A percentile compares a stretch with the other conserved stretches of the same genome.
These are phyloP conservation scores for Perkinsus chesapeaki DNA, from an alignment of 169 alveolate genomes.

Conservation along the genomic window DNA sequence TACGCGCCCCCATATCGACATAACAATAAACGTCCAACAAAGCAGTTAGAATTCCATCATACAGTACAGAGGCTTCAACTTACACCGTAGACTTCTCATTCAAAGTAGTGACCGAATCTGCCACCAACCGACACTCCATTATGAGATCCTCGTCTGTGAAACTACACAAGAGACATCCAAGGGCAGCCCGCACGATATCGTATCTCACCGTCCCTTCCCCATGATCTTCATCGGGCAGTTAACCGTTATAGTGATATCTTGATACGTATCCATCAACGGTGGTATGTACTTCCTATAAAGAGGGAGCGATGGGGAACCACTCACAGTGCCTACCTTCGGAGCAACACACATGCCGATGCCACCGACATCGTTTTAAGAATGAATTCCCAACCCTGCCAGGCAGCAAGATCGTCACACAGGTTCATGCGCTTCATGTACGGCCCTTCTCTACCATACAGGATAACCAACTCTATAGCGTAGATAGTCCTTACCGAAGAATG, in stretches of 20 bases:
- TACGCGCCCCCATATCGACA: no score
- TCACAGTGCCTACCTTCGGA: conserved; percentile 13
- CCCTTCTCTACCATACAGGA: background rate
- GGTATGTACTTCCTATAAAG: conserved; percentile 37
- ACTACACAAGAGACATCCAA: conserved; percentile 12
- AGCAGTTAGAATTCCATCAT: no score
- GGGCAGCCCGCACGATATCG: no score
- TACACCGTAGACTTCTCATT: conserved; percentile 22
- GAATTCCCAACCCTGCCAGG: conserved; percentile 47
- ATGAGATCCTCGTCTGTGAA: conserved; percentile 3
- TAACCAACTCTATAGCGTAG: background rate
- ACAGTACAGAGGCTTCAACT: no score
- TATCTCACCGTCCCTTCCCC: conserved; percentile 7
- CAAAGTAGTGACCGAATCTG: conserved; percentile 2
- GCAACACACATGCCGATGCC: conserved; percentile 27
- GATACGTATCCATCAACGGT: conserved; percentile 42
- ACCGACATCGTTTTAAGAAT: conserved; percentile 5
- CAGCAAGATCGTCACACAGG: conserved; percentile 32
- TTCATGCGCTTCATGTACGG: conserved; percentile 42
- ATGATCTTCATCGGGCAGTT: conserved; percentile 13
- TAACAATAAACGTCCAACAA: no score
- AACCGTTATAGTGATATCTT: conserved; percentile 27
- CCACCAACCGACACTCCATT: conserved; percentile 1
- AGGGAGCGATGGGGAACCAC: background rate
- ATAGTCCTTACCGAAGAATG: background rate